Evolutionary conservation across 78 protist genomes (phyloP), one percentile per base, ranked within the genome.

Genomic region (Polysphondylium violaceum): DNA sequence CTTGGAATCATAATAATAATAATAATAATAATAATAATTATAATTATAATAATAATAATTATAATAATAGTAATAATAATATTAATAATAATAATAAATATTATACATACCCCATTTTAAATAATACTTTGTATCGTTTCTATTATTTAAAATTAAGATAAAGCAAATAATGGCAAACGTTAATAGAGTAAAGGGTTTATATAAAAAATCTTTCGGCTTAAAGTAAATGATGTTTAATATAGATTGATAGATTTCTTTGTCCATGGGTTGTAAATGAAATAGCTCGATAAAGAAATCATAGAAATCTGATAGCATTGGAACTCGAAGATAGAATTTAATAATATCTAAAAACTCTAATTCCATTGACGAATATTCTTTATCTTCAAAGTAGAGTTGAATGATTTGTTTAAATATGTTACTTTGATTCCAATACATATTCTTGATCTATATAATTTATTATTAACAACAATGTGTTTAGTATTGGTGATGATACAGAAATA

Each of bases 221-320:
- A 12, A 43, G 31, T 69, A 83, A 43, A 83, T 69, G n/a, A 69
- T 55, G 31, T 83, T 79, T 3, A 69, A 7, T 2, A 83, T 59
- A 1, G 40, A 4, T 41, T 69, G 67, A 27, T 33, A 44, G 1
- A 60, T 64, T 12, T n/a, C 11, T 25, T 36, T 43, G 27, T 44
- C 40, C 6, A n/a, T 29, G 3, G 31, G n/a, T 16, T 40, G 17
- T 6, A 65, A 23, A 38, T 65, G 40, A 33, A 64, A 71, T 33
- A 38, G 55, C 9, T 83, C 81, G 8, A 83, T 40, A 0, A 58
- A 44, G 1, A 58, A 40, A 27, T 59, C 60, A 40, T 69, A 69
- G n/a, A 69, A 67, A 36, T 83, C 91, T 69, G 58, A 53, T 2
- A 83, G 2, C 43, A 83, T 69, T 29, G 91, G 91, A 40, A 83